Evolutionary conservation across 345 rosid species (phyloP).

Genomic region (Eucalyptus caleyi): DNA sequence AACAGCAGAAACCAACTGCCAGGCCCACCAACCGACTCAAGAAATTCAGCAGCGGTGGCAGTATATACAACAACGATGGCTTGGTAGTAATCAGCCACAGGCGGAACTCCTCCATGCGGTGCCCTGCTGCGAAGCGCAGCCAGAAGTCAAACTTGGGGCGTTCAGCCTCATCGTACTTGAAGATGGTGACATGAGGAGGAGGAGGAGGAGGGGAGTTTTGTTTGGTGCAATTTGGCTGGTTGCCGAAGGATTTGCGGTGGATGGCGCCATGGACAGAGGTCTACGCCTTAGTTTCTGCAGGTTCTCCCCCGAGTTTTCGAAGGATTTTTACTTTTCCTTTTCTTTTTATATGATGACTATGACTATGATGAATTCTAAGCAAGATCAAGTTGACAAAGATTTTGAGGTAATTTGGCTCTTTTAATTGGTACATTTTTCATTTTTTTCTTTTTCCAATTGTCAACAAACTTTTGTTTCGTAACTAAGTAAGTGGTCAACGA

Average conservation of each 20-base stretch:
- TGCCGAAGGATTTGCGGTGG: background rate
- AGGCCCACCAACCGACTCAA: background rate
- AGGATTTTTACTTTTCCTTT: too few relatives aligned
- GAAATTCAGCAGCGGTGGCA: background rate
- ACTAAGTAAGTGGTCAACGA: background rate
- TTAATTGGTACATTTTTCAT: background rate
- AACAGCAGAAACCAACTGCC: background rate
- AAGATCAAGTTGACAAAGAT: background rate
- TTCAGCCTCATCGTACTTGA: background rate
- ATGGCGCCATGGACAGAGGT: background rate
- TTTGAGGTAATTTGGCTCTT: background rate
- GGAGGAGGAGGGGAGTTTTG: background rate
- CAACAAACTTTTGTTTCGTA: background rate
- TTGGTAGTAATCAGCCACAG: background rate
- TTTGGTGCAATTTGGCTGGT: background rate
- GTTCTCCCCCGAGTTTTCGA: background rate
- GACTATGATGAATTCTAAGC: background rate
- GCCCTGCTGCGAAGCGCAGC: background rate
- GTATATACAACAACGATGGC: background rate
- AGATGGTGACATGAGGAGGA: background rate
- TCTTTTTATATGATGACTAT: background rate
- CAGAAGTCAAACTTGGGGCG: background rate
- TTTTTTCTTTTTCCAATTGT: too few relatives aligned
- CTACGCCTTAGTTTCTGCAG: background rate
- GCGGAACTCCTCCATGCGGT: background rate